phyloP scores from a whole-genome alignment of 495 filamentous ascomycete species.

The Aspergillus diversus region DNA sequence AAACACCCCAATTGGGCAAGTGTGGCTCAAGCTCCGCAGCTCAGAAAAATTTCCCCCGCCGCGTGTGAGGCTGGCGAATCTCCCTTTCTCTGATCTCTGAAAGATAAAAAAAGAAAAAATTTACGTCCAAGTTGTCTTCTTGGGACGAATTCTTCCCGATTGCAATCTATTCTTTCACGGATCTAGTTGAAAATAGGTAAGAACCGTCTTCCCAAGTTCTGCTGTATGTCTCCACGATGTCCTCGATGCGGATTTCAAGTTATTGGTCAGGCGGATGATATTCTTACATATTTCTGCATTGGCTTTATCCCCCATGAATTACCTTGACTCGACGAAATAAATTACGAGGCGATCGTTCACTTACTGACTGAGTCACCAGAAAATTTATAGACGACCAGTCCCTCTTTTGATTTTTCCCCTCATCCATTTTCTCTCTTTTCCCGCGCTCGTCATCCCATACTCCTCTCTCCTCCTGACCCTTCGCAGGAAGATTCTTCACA shows the following conservation, averaged over 20 bases:
- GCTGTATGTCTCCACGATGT: not conserved
- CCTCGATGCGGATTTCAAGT: conserved; percentile 2
- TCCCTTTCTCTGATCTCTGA: conserved; percentile 13
- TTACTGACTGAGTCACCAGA: conserved; percentile 16
- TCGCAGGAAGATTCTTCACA: conserved; percentile 5
- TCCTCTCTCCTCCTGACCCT: not conserved
- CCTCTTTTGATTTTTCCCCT: not conserved
- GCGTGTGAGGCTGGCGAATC: conserved; percentile 23
- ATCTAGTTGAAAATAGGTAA: conserved; percentile 2
- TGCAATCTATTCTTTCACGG: not conserved
- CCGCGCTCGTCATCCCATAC: not conserved
- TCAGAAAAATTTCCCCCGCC: conserved; percentile 42
- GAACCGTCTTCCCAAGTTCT: not conserved
- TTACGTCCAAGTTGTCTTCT: conserved; percentile 1
- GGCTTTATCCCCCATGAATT: not conserved
- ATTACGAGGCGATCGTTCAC: not conserved
- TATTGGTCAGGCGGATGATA: conserved; percentile 4
- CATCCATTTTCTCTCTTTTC: not conserved
- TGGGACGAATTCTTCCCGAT: not conserved
- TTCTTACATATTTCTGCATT: not conserved
- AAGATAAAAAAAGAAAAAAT: conserved; percentile 8
- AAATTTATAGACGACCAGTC: not conserved
- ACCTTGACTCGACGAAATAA: not conserved
- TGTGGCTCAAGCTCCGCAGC: conserved; percentile 32
- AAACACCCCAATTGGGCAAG: conserved; percentile 1